A percentile compares a stretch with the other conserved stretches of the same genome.
Conservation (phyloP, 192 early-diverging fungal species). For the Rhizophagus prolifer region DNA sequence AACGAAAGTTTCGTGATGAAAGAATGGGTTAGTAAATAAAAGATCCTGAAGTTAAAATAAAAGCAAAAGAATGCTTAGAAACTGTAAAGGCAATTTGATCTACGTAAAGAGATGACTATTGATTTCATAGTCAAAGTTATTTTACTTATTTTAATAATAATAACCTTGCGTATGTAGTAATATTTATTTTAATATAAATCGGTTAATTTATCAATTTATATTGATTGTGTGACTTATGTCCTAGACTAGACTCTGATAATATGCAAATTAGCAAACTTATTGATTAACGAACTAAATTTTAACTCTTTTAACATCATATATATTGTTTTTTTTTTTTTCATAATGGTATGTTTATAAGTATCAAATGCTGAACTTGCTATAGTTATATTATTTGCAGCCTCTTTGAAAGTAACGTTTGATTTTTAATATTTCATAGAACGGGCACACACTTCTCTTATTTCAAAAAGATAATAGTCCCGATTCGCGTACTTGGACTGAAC, state of each 20-base stretch:
- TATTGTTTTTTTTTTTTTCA: background rate
- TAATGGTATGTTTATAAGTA: background rate
- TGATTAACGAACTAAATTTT: no score
- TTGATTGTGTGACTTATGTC: no score
- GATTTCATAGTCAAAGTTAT: no score
- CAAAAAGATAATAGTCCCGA: conserved; percentile 28
- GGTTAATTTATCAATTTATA: no score
- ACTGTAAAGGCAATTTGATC: background rate
- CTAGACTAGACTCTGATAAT: no score
- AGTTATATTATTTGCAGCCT: background rate
- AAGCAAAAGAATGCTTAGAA: background rate
- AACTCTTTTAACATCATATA: no score
- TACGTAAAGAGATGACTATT: no score
- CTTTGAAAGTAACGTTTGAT: background rate
- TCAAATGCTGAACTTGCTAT: background rate
- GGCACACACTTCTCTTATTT: conserved; percentile 36
- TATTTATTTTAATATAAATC: no score
- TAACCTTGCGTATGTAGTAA: no score
- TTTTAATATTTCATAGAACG: background rate
- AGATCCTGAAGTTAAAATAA: background rate
- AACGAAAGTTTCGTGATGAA: background rate
- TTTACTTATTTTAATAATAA: no score
- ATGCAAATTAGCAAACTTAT: no score
- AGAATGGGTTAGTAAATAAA: background rate
- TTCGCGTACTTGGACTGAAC: conserved; percentile 35